These are phyloP conservation scores for Echinosophora koreensis DNA, from an alignment of 306 rosid species.

Conservation along the genomic window DNA sequence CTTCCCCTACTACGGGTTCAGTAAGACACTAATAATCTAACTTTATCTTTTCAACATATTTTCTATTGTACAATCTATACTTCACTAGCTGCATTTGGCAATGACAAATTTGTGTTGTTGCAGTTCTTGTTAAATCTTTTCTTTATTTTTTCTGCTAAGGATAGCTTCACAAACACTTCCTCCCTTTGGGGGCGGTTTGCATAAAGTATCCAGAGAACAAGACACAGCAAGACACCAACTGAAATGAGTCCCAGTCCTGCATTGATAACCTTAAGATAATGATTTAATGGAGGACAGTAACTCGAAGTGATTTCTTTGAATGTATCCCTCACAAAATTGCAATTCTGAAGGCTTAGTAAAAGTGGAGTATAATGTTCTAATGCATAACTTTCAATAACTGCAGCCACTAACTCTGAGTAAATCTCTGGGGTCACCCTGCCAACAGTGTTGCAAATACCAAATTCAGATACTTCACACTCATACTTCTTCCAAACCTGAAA, in stretches of 20 bases:
- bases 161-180: slow-evolving; percentile 74
- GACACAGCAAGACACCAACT: slow-evolving; percentile 83
- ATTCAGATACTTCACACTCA: slow-evolving; percentile 62
- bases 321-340: slow-evolving; percentile 88
- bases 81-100: slow-evolving; percentile 44
- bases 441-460: slow-evolving; percentile 59
- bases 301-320: slow-evolving; percentile 73
- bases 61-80: slow-evolving; percentile 45
- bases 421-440: slow-evolving; percentile 82
- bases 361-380: slow-evolving; percentile 86
- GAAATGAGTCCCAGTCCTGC: slow-evolving; percentile 81
- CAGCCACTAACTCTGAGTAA: slow-evolving; percentile 71
- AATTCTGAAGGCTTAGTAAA: slow-evolving; percentile 77
- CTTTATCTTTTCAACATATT: neutral
- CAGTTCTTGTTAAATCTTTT: slow-evolving; percentile 35
- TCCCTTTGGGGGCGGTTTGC: slow-evolving; percentile 93
- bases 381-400: slow-evolving; percentile 82
- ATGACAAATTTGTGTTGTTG: slow-evolving; percentile 44
- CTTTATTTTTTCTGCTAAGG: slow-evolving; percentile 50
- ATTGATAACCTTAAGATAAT: slow-evolving; percentile 72
- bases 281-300: slow-evolving; percentile 75
- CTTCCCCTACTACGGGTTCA: slow-evolving; percentile 33
- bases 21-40: neutral
- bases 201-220: slow-evolving; percentile 84
- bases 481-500: slow-evolving; percentile 82